phyloP scores from a whole-genome alignment of 1,284 basidiomycete genomes.

The Lignosus rhinocerotis region DNA sequence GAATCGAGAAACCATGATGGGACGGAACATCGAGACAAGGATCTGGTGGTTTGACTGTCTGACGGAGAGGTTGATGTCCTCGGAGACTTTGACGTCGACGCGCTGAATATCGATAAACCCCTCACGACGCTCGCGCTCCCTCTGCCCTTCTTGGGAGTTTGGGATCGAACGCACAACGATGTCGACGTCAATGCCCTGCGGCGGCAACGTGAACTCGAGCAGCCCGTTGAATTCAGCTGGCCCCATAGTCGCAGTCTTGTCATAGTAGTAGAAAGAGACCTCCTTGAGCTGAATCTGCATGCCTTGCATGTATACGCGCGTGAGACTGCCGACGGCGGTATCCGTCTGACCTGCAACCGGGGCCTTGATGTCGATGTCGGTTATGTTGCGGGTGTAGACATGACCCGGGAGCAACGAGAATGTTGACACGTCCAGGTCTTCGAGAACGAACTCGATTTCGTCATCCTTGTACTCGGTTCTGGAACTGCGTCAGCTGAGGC shows the following conservation, averaged over 20 bases:
- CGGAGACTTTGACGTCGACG: conserved; percentile 49
- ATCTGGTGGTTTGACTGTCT: conserved; percentile 63
- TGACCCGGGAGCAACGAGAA: conserved; percentile 67
- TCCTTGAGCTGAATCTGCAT: conserved; percentile 61
- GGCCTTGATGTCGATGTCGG: conserved; percentile 66
- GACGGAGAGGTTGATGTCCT: conserved; percentile 53
- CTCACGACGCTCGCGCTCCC: conserved; percentile 43
- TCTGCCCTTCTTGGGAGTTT: conserved; percentile 39
- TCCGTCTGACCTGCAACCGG: conserved; percentile 37
- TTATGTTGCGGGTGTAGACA: conserved; percentile 70
- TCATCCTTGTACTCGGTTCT: conserved; percentile 69
- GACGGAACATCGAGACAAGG: conserved; percentile 59
- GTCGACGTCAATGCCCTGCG: conserved; percentile 66
- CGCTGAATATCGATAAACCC: conserved; percentile 60
- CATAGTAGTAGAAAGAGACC: conserved; percentile 70
- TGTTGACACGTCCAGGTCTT: conserved; percentile 66
- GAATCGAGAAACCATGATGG: conserved; percentile 55
- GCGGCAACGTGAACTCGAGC: conserved; percentile 58
- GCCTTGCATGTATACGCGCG: conserved; percentile 62
- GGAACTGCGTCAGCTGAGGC: neutral
- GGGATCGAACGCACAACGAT: conserved; percentile 64
- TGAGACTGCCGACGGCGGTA: conserved; percentile 58
- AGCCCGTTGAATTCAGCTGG: conserved; percentile 61
- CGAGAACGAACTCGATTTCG: conserved; percentile 69
- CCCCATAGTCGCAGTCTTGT: conserved; percentile 52